These are phyloP conservation scores for Xylaria bambusicola DNA, from an alignment of 495 filamentous ascomycete species.

Conservation along the genomic window DNA sequence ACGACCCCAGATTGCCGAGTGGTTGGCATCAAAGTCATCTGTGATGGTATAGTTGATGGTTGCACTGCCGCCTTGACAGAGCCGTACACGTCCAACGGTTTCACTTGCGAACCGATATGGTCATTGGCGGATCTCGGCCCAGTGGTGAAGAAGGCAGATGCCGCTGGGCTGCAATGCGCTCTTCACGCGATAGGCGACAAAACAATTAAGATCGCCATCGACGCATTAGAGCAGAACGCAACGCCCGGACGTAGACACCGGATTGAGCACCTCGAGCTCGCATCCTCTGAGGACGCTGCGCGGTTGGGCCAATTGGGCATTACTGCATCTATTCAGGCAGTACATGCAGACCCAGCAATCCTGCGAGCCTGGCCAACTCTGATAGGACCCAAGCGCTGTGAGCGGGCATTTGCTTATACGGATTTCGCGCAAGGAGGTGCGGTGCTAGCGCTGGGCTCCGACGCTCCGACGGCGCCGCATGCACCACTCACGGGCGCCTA, in stretches of 20 bases:
- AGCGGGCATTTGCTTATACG: conserved; percentile 62
- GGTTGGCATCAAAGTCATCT: conserved; percentile 69
- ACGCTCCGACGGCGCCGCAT: conserved; percentile 63
- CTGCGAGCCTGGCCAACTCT: conserved; percentile 60
- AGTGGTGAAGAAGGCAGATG: conserved; percentile 56
- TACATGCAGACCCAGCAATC: conserved; percentile 65
- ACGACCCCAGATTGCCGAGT: conserved; percentile 58
- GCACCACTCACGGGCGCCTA: conserved; percentile 59
- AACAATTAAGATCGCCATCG: conserved; percentile 57
- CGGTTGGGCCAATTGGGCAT: conserved; percentile 58
- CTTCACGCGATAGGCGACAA: conserved; percentile 68
- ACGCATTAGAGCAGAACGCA: conserved; percentile 51
- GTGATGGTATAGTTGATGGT: conserved; percentile 67
- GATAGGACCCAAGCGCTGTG: conserved; percentile 53
- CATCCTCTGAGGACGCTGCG: conserved; percentile 52
- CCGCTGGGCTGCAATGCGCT: conserved; percentile 60
- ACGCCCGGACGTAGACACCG: conserved; percentile 53
- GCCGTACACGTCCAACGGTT: conserved; percentile 57
- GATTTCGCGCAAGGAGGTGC: conserved; percentile 59
- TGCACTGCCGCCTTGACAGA: conserved; percentile 65
- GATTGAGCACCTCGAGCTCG: conserved; percentile 65
- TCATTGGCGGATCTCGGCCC: conserved; percentile 50
- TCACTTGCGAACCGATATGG: conserved; percentile 58
- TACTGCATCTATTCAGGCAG: conserved; percentile 65
- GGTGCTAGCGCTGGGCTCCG: conserved; percentile 58